phyloP scores from a whole-genome alignment of 2,329 filamentous ascomycete species.

The Ramularia endophylla region DNA sequence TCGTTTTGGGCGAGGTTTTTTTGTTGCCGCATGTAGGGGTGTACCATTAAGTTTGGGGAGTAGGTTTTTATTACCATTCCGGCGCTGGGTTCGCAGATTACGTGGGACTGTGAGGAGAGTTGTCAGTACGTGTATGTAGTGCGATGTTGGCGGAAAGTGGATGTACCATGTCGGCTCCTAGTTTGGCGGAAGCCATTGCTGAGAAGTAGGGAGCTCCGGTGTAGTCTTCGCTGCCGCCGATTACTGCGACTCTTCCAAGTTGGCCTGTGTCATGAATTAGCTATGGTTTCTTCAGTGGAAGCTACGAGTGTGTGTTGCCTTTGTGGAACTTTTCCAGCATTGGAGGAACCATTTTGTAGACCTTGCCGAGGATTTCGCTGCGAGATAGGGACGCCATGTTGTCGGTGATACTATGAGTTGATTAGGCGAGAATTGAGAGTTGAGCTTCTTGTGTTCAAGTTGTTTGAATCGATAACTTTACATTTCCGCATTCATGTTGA shows the following conservation, averaged over 20 bases:
- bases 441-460: no score
- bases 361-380: conserved; percentile 69
- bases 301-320: conserved; percentile 47
- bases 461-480: no score
- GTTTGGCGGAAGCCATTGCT: conserved; percentile 85
- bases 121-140: neutral
- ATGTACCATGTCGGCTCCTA: conserved; percentile 85
- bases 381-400: conserved; percentile 51
- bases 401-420: no score
- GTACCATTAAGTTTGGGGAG: conserved; percentile 97
- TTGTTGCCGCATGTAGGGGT: conserved; percentile 85
- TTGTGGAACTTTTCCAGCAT: conserved; percentile 97
- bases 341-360: conserved; percentile 85
- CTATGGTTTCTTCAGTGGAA: no score
- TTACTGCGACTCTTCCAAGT: conserved; percentile 83
- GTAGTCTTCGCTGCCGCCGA: conserved; percentile 93
- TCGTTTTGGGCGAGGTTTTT: conserved; percentile 51
- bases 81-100: conserved; percentile 90
- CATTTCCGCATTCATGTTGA: no score
- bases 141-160: conserved; percentile 3
- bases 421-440: no score
- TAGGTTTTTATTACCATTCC: conserved; percentile 89
- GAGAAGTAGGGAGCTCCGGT: conserved; percentile 98
- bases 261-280: conserved; percentile 57
- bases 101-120: conserved; percentile 60